phyloP scores from a whole-genome alignment of 371 early-diverging fungal species.

The Fennellomyces sp. region DNA sequence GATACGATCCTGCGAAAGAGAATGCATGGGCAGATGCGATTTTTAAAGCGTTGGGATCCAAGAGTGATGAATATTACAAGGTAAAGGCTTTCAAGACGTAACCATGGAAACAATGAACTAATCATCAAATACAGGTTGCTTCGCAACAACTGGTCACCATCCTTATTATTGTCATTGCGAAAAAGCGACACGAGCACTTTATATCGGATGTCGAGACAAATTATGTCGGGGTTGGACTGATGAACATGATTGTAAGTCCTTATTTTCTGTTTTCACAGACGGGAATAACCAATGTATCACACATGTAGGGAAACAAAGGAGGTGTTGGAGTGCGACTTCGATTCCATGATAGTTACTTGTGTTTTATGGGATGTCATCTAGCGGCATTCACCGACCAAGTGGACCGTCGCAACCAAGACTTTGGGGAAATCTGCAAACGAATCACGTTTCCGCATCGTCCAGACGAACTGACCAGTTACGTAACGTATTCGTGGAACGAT shows the following conservation, averaged over 20 bases:
- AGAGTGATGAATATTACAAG: slow-evolving; percentile 54
- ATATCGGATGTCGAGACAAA: slow-evolving; percentile 65
- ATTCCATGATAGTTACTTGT: slow-evolving; percentile 80
- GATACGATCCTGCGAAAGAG: slow-evolving; percentile 76
- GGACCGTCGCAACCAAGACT: slow-evolving; percentile 90
- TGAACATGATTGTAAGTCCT: slow-evolving; percentile 74
- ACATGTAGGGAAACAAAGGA: slow-evolving; percentile 92
- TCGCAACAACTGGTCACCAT: slow-evolving; percentile 88
- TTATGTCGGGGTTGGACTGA: slow-evolving; percentile 75
- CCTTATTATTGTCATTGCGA: slow-evolving; percentile 80
- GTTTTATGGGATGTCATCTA: slow-evolving; percentile 89
- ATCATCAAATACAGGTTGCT: slow-evolving; percentile 39
- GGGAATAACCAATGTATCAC: neutral
- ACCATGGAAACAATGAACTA: neutral
- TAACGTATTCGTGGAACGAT: slow-evolving; percentile 45
- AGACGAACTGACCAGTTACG: slow-evolving; percentile 31
- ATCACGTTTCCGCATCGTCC: slow-evolving; percentile 56
- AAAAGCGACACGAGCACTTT: slow-evolving; percentile 47
- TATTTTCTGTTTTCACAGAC: neutral
- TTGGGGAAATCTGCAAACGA: slow-evolving; percentile 77
- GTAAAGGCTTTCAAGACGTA: too few relatives aligned
- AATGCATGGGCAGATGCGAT: slow-evolving; percentile 80
- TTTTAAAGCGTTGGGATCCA: slow-evolving; percentile 61
- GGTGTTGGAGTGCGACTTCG: slow-evolving; percentile 81
- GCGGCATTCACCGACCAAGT: slow-evolving; percentile 83